These are phyloP conservation scores for Leccinum incarnatum DNA, from an alignment of 768 basidiomycete species.

Conservation along the genomic window DNA sequence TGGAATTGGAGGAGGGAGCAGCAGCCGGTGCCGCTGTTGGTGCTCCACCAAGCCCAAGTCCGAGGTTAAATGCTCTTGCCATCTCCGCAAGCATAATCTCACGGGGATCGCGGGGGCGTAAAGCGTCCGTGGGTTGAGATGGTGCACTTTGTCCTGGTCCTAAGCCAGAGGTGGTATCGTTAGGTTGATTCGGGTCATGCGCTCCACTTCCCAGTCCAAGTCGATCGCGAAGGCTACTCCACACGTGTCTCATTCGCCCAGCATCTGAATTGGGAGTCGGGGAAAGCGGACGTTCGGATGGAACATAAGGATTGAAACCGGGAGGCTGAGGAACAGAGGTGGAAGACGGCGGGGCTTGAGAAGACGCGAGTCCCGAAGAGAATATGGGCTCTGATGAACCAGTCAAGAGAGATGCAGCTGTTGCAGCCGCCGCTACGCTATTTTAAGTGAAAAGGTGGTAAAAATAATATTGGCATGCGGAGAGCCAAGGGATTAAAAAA, in stretches of 20 bases:
- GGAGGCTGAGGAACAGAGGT: slow-evolving; percentile 13
- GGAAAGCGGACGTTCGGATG: slow-evolving; percentile 36
- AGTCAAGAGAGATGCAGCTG: slow-evolving; percentile 79
- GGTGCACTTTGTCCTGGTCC: slow-evolving; percentile 7
- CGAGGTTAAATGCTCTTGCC: slow-evolving; percentile 76
- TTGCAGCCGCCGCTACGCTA: slow-evolving; percentile 90
- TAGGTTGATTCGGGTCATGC: slow-evolving; percentile 13
- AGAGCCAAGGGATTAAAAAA: background rate
- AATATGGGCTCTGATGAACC: slow-evolving; percentile 67
- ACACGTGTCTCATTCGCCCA: slow-evolving; percentile 58
- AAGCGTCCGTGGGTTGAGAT: slow-evolving; percentile 10
- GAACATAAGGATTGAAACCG: slow-evolving; percentile 9
- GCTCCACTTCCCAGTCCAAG: slow-evolving; percentile 47
- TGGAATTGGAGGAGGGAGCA: slow-evolving; percentile 4
- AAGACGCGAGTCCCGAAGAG: slow-evolving; percentile 50
- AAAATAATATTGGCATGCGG: background rate
- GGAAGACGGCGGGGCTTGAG: slow-evolving; percentile 20
- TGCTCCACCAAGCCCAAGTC: slow-evolving; percentile 48
- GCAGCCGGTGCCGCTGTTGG: slow-evolving; percentile 5
- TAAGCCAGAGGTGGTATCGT: slow-evolving; percentile 4
- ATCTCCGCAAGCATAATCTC: slow-evolving; percentile 78
- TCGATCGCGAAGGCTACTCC: slow-evolving; percentile 67
- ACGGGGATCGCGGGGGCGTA: slow-evolving; percentile 45
- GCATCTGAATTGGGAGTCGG: slow-evolving; percentile 40
- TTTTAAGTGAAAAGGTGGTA: background rate